Conservation (phyloP, 75 land plant genomes). For the Larix kaempferi region DNA sequence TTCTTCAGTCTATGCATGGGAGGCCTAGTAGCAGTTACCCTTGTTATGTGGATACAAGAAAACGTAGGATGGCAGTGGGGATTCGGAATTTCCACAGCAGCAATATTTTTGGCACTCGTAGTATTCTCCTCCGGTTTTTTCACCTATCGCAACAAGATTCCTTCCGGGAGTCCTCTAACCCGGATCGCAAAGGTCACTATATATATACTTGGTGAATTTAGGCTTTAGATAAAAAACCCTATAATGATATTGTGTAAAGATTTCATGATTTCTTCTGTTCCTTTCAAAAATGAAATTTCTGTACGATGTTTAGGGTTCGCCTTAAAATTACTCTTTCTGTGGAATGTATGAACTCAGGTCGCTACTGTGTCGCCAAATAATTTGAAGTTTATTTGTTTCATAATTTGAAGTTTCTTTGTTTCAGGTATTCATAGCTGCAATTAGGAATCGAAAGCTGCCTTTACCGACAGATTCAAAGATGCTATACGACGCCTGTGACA, state of each 20-base stretch:
- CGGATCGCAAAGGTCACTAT: conserved; percentile 63
- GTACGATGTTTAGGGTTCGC: too few relatives aligned
- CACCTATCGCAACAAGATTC: conserved; percentile 66
- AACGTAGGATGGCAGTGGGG: conserved; percentile 82
- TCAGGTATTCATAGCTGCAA: conserved; percentile 3
- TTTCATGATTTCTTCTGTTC: too few relatives aligned
- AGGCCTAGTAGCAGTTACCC: conserved; percentile 35
- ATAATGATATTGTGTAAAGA: too few relatives aligned
- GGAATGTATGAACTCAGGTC: neutral
- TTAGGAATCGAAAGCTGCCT: neutral
- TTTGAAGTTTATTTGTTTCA: too few relatives aligned
- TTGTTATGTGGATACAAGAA: conserved; percentile 55
- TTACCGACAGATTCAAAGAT: neutral
- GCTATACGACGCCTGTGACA: neutral
- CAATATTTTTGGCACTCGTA: conserved; percentile 64
- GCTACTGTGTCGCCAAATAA: too few relatives aligned
- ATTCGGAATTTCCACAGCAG: conserved; percentile 62
- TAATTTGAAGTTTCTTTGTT: neutral
- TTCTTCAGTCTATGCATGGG: conserved; percentile 39
- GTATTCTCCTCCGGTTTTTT: conserved; percentile 61
- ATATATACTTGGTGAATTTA: too few relatives aligned
- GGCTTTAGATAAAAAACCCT: too few relatives aligned
- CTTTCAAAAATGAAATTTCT: too few relatives aligned
- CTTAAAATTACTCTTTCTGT: too few relatives aligned
- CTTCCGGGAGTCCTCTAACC: conserved; percentile 82